Conservation (phyloP, 2,329 filamentous ascomycete species). For the Fusarium verrucosum region DNA sequence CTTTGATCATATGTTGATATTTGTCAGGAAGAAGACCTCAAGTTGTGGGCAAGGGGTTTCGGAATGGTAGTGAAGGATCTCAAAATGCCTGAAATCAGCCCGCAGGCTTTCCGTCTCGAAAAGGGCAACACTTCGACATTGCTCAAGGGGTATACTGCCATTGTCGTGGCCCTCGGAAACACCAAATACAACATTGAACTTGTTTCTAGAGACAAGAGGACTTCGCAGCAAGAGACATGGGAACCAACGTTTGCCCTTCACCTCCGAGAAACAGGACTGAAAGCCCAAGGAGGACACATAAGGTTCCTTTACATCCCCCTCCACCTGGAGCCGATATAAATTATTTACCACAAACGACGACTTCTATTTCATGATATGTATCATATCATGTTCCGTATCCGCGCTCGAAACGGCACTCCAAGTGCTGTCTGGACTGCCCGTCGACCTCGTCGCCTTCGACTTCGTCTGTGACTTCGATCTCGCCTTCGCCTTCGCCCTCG, state of each 20-base stretch:
- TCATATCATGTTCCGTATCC: constrained; percentile 41
- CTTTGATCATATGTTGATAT: constrained; percentile 6
- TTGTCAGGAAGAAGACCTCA: constrained; percentile 35
- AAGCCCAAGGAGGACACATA: constrained; percentile 40
- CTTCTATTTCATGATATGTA: constrained; percentile 43
- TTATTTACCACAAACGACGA: not conserved
- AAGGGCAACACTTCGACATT: constrained; percentile 42
- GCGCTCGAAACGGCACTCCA: constrained; percentile 20
- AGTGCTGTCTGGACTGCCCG: constrained; percentile 23
- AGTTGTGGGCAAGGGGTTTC: constrained; percentile 37
- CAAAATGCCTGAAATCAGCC: constrained; percentile 38
- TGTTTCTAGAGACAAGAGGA: constrained; percentile 38
- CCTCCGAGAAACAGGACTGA: constrained; percentile 40
- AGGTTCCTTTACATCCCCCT: constrained; percentile 42
- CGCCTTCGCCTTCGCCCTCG: constrained; percentile 31
- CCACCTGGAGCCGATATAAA: constrained; percentile 37
- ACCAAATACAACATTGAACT: constrained; percentile 41
- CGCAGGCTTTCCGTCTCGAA: constrained; percentile 42
- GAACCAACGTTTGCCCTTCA: constrained; percentile 38
- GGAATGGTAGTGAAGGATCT: constrained; percentile 41
- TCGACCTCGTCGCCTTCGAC: constrained; percentile 18
- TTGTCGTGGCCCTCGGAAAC: constrained; percentile 42
- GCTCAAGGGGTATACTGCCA: constrained; percentile 41
- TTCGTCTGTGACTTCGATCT: constrained; percentile 20
- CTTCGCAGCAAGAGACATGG: constrained; percentile 36